Evolutionary conservation across 2,329 filamentous ascomycete species (phyloP), one percentile per base, ranked within the genome.

Genomic region (Dactylonectria estremocensis): DNA sequence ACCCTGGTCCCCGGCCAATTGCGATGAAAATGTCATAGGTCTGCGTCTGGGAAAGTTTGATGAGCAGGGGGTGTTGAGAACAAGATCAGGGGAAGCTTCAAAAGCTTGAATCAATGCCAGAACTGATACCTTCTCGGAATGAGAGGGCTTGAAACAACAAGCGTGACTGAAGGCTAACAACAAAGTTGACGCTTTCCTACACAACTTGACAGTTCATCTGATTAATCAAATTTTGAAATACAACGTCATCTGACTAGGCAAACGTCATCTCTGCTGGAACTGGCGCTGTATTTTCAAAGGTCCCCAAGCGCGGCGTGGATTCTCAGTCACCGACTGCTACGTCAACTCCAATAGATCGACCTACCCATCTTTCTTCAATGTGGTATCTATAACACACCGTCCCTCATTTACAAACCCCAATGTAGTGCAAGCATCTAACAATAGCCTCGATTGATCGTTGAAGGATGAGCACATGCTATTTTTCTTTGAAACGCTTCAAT

Each of bases 271-370:
- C 4, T 7, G 24, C 4, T 28, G 24, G 24, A 28, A 1, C 82
- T 79, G 4, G 77, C 80, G 60, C 75, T 80, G 50, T 84, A 82
- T 61, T 84, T 84, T 55, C 81, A 82, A 37, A 83, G 66, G 70
- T 84, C 82, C 22, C 82, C 82, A 6, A 82, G 81, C 64, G 13
- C 82, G 72, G 67, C 82, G 84, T 1, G 82, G 82, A 55, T 84
- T 84, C 56, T 82, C 72, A 5, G 80, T 83, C 1, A 83, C 82
- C 11, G 82, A 61, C 1, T 83, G 77, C 28, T 83, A 79, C 31
- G 73, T 79, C 11, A 76, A 76, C 31, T 73, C 77, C 3, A 83
- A 66, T 2, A 81, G 78, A 48, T 72, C 67, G 11, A 80, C 72
- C 37, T 75, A 71, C 4, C 81, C 81, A 61, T 80, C 74, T 2